Base-by-base conservation (phyloP, 176 grass and related monocot species). In the Triticum monococcum region DNA sequence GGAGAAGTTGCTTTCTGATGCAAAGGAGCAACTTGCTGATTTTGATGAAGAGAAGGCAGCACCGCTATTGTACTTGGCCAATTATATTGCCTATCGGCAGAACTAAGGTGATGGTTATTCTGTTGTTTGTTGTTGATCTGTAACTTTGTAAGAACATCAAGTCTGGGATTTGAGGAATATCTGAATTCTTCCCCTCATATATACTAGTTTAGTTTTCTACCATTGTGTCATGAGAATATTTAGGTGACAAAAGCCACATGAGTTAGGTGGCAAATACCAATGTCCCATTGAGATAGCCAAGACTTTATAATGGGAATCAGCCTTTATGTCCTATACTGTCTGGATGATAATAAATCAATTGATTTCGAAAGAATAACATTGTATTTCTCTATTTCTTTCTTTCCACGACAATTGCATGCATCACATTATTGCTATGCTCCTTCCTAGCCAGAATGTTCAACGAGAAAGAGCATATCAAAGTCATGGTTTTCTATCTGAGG, bases 41-140 rank as follows among this genome's bases (percentile, higher is more conserved):
- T 97, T 97, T 7, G 92, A 94, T 31, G 48, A 87, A 40, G 92
- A 89, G 72, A 92, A 88, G 78, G 92, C 83, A 5, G 92, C 90
- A 22, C 95, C 95, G 41, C 85, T 97, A 69, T 40, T 97, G 89
- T 81, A 97, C 48, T 64, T 97, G 67, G 95, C 92, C 83, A 83
- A 94, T 89, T 97, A 97, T 85, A 97, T 97, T 60, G 88, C 92
- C 12, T 45, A 94, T 83, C 67, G 92, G 72, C 88, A 94, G 79
- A 97, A 92, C 28, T 97, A 76, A 85, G 86, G 64, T 93, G 81
- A 82, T 38, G 72, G 69, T 81, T 85, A 60, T 30, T 81, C 78
- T 22, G 22, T 88, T 73, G 68, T 48, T 90, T 77, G 75, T 71
- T 81, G 45, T 71, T 70, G 40, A 84, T 84, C 37, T 80, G 79